Evolutionary conservation across 1,284 basidiomycete genomes (phyloP).

Genomic region (Bondarzewia mesenterica): DNA sequence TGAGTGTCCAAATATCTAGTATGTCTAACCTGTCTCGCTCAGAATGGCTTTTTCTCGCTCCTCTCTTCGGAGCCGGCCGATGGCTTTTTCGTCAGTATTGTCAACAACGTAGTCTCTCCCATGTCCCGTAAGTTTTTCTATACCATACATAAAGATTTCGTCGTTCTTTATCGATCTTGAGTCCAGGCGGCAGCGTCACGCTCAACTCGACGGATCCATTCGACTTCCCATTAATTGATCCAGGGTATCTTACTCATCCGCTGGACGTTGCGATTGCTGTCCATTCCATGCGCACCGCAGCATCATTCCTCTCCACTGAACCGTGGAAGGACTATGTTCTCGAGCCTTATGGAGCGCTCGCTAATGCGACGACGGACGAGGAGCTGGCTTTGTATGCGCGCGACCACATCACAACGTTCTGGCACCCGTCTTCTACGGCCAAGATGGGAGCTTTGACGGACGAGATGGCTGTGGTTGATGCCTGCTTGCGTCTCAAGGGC

Average conservation of each 20-base stretch:
- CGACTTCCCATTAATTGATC: conserved; percentile 15
- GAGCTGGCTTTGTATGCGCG: conserved; percentile 10
- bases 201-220: conserved; percentile 14
- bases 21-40: no score
- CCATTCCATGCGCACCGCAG: no score
- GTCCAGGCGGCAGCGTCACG: conserved; percentile 16
- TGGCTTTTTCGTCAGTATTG: conserved; percentile 13
- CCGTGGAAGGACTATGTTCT: conserved; percentile 15
- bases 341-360: conserved; percentile 14
- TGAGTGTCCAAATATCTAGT: no score
- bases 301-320: conserved; percentile 12
- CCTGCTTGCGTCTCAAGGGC: neutral
- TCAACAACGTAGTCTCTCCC: conserved; percentile 13
- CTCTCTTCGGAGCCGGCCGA: no score
- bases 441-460: neutral
- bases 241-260: no score
- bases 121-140: conserved; percentile 12
- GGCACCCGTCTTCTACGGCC: neutral
- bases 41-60: no score
- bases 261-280: no score
- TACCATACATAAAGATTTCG: neutral
- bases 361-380: conserved; percentile 18
- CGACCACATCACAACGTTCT: neutral
- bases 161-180: conserved; percentile 4
- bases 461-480: neutral